Evolutionary conservation across 352 stramenopile genomes (phyloP), one percentile per base, ranked within the genome.

Genomic region (Phytophthora nicotianae): DNA sequence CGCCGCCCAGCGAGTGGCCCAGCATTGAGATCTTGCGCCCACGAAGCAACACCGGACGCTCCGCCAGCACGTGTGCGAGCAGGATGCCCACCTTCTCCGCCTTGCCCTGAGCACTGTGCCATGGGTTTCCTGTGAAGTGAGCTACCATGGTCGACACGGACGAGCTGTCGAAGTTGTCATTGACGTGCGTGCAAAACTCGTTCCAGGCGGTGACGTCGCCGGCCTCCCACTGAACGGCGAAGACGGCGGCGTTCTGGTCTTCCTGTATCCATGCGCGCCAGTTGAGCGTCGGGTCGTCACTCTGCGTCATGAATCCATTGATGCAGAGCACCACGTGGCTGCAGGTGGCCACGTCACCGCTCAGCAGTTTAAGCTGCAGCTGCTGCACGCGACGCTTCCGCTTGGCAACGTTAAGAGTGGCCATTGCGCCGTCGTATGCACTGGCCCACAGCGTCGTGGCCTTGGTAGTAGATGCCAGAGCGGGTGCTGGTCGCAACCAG

Each of bases 281-380:
- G 54, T 93, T 93, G 41, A 45, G 61, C 17, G 55, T 72, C 32
- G 84, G 83, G 50, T 92, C 84, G 19, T 79, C 70, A 47, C 80
- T 77, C 29, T 93, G 83, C 23, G 86, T 93, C 86, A 95, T 95
- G 61, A 95, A 95, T 16, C 86, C 86, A 50, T 93, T 95, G 63
- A 95, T 80, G 51, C 84, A 92, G 40, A 95, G 71, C 57, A 93
- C 49, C 17, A 93, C 72, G 56, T 90, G 83, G 21, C 76, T 74
- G 40, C 74, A 77, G 13, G 55, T 73, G 24, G 70, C 58, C 49
- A 84, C 73, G 50, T 93, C 77, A n/a, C 86, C 86, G 42, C 78
- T 83, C 33, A 91, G 33, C 35, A 89, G 68, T 55, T 86, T 70
- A 24, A 95, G 69, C 38, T 79, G 55, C 45, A 95, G 49, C 46